Base-by-base conservation (phyloP, 371 early-diverging fungal species). In the Rhizomucor pusillus region DNA sequence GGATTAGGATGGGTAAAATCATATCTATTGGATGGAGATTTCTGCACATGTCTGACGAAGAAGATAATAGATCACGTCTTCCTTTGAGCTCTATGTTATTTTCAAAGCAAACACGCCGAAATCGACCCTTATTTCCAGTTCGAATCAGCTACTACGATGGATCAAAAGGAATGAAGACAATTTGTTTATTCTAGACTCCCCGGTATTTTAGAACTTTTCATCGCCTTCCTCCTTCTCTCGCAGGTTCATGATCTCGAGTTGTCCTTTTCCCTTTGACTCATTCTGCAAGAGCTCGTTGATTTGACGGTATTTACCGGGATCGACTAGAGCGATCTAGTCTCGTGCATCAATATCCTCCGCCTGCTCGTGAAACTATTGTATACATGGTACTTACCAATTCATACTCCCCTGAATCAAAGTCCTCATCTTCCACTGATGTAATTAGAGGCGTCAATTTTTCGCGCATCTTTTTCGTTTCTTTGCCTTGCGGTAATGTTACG, bases 271-370 rank as follows among this genome's bases (percentile, higher is more conserved):
- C 59, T 88, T 92, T 23, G 90, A 85, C 62, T 94, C 95, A 9
- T 72, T 61, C 52, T 86, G 82, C 57, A 98, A 59, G 49, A 93
- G 61, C 37, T 96, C 95, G 37, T 78, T 84, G 37, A 98, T 80
- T 1, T 67, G 66, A 41, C 94, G 78, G 69, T 90, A 96, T 58
- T 94, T 86, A 45, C 99, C 97, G 2, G 99, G 99, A 73, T 97
- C 96, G 52, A 96, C 89, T 52, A 91, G 62, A 49, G 89, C 84
- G 40, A 85, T 75, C 93, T 92, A 70, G 33, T 56, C 41, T 46
- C 18, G 16, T 39, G 22, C 47, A 43, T 53, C 25, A 53, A 37
- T 47, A 47, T 20, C 23, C 43, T 18, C 16, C 16, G 33, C 24
- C 9, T 33, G 6, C 12, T 5, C 22, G n/a, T 12, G 25, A 39